phyloP scores from a whole-genome alignment of 305 asterid species.

The Fraxinus sp. region DNA sequence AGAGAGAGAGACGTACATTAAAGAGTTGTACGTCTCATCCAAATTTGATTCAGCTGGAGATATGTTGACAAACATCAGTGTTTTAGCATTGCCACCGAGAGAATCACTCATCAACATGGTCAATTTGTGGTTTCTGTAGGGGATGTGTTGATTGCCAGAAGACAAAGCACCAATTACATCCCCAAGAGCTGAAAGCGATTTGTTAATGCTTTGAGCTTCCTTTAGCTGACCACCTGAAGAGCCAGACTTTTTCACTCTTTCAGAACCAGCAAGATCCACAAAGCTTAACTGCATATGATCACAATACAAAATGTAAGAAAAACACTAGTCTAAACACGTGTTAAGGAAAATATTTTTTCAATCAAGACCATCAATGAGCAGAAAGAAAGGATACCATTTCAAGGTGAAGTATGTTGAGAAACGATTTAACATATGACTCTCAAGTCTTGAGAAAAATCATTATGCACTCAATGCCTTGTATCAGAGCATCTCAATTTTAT shows the following conservation, averaged over 20 bases:
- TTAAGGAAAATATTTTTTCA: not conserved
- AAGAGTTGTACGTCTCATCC: slow-evolving; percentile 91
- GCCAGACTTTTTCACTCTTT: slow-evolving; percentile 88
- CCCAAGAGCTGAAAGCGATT: slow-evolving; percentile 94
- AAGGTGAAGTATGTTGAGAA: not conserved
- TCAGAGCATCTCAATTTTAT: not conserved
- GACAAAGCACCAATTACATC: slow-evolving; percentile 89
- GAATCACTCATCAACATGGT: slow-evolving; percentile 98
- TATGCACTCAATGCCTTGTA: not conserved
- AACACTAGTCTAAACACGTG: not conserved
- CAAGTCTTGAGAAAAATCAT: not conserved
- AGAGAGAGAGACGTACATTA: slow-evolving; percentile 45
- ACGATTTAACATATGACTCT: not conserved
- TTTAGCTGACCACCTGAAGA: slow-evolving; percentile 84
- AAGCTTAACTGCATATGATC: slow-evolving; percentile 70
- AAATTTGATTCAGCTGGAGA: slow-evolving; percentile 92
- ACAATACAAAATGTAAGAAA: slow-evolving; percentile 14
- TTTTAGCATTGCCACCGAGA: slow-evolving; percentile 93
- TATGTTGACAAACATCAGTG: slow-evolving; percentile 86
- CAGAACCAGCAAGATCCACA: slow-evolving; percentile 98
- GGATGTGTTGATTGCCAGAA: slow-evolving; percentile 80
- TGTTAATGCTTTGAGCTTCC: slow-evolving; percentile 96
- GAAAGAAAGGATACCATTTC: not conserved
- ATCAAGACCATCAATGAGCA: not conserved
- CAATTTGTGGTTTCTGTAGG: slow-evolving; percentile 92